Base-by-base conservation (phyloP, 192 early-diverging fungal genomes). In the Coemansia asiatica region DNA sequence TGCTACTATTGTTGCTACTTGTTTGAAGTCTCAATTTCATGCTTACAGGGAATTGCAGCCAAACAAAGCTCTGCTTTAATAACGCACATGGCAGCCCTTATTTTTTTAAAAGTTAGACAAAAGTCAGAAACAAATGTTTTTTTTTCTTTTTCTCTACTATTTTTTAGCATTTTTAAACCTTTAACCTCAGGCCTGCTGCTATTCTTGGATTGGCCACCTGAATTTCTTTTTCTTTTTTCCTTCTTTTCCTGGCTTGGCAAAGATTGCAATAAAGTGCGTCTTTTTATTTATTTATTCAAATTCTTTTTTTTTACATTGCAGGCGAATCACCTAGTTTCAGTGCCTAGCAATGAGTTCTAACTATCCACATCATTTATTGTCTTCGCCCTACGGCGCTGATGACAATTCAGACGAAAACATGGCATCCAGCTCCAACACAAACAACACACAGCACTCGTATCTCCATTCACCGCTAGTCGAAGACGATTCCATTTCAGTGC, bases 381-480 rank as follows among this genome's bases (percentile, higher is more conserved):
- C 74, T 64, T 67, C 71, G 40, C 65, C 68, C 38, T 74, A 80
- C 35, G 69, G 72, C 44, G 70, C 68, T 58, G 77, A 74, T 64
- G 77, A 80, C 57, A 66, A 67, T 29, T 27, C 71, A 46, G 68
- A 70, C 19, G 72, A 74, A 66, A 48, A 71, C 68, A 53, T 74
- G 48, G 71, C 61, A 10, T 48, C 40, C 27, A 71, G 44, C 29
- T 28, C 72, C 9, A 51, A 56, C 29, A 59, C 62, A 9, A 72
- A 71, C 62, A 57, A 63, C 47, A 56, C 61, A 12, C 58, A 40
- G 47, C 72, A 62, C 66, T 74, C 72, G 63, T 80, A 80, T 63
- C 49, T 80, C 65, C 50, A 80, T 61, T 80, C 77, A 33, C 77
- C 77, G 0, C 51, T 80, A 10, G 77, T 74, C 25, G 77, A 70